phyloP scores from a whole-genome alignment of 768 basidiomycete genomes.

The Coprinopsis sp. region DNA sequence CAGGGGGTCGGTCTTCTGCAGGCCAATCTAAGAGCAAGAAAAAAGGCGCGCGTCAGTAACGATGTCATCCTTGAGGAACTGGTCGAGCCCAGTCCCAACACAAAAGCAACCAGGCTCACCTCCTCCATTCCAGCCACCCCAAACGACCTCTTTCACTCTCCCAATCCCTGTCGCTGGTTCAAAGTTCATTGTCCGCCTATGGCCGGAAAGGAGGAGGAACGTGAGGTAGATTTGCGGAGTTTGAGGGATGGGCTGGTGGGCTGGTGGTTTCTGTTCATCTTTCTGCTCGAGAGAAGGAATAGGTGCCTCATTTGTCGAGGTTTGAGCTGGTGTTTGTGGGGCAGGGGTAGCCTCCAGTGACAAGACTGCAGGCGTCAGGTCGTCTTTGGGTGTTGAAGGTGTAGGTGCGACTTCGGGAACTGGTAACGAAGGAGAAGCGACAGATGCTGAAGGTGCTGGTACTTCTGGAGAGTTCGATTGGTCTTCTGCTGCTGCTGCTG shows the following conservation, averaged over 20 bases:
- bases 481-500: no score
- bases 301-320: no score
- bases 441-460: no score
- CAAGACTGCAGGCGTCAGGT: no score
- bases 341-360: no score
- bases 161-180: slow-evolving; percentile 72
- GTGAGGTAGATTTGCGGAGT: slow-evolving; percentile 62
- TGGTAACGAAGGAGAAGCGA: no score
- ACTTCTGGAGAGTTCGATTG: no score
- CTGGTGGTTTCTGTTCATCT: no score
- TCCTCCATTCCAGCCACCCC: slow-evolving; percentile 78
- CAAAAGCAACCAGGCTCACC: slow-evolving; percentile 25
- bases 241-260: slow-evolving; percentile 40
- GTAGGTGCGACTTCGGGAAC: no score
- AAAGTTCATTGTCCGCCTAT: slow-evolving; percentile 65
- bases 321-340: no score
- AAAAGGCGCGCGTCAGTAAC: slow-evolving; percentile 1
- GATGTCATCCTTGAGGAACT: background rate
- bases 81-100: background rate
- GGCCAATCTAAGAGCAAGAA: slow-evolving; percentile 63
- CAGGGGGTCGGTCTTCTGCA: slow-evolving; percentile 64
- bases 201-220: slow-evolving; percentile 68
- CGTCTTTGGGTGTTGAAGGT: no score
- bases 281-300: no score
- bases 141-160: slow-evolving; percentile 77